A percentile compares a stretch with the other conserved stretches of the same genome.
These are phyloP conservation scores for Pseudopediastrum boryanum DNA, from an alignment of 139 green algal species.

Conservation along the genomic window DNA sequence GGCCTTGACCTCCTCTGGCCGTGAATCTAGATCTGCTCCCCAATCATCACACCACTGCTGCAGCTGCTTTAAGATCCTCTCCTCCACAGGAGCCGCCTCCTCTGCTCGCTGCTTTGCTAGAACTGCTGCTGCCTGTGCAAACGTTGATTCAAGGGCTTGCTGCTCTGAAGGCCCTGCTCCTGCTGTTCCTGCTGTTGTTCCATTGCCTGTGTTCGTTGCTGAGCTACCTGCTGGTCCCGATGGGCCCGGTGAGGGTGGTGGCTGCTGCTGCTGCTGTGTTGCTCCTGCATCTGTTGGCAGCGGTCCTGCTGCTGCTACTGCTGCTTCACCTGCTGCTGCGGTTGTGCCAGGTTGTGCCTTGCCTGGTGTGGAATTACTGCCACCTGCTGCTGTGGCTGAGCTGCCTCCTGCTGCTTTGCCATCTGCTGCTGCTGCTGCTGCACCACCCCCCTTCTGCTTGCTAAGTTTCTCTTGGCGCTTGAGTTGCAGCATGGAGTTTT, in stretches of 20 bases:
- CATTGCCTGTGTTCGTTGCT: neutral
- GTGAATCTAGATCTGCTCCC: slow-evolving; percentile 87
- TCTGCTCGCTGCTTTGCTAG: slow-evolving; percentile 61
- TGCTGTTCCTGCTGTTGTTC: neutral
- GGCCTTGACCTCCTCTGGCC: slow-evolving; percentile 47
- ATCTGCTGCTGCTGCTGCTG: no score
- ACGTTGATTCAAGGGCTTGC: slow-evolving; percentile 39
- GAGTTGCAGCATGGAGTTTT: slow-evolving; percentile 75
- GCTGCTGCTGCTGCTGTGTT: slow-evolving; percentile 6
- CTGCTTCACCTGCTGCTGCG: neutral
- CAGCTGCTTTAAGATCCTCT: slow-evolving; percentile 67
- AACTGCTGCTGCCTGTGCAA: slow-evolving; percentile 61
- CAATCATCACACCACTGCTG: slow-evolving; percentile 78
- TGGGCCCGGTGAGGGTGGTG: neutral
- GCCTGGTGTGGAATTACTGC: neutral
- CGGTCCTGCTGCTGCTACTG: neutral
- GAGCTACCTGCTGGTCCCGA: slow-evolving; percentile 12
- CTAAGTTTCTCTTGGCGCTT: slow-evolving; percentile 49
- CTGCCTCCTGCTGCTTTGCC: slow-evolving; percentile 14
- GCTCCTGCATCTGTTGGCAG: neutral
- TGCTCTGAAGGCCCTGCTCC: neutral
- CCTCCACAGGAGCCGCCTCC: slow-evolving; percentile 72
- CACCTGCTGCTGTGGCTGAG: neutral
- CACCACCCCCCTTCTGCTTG: slow-evolving; percentile 25
- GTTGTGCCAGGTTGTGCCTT: neutral